A percentile compares a stretch with the other conserved stretches of the same genome.
phyloP scores from a whole-genome alignment of 2,329 filamentous ascomycete genomes.

The Alternaria brassicae region DNA sequence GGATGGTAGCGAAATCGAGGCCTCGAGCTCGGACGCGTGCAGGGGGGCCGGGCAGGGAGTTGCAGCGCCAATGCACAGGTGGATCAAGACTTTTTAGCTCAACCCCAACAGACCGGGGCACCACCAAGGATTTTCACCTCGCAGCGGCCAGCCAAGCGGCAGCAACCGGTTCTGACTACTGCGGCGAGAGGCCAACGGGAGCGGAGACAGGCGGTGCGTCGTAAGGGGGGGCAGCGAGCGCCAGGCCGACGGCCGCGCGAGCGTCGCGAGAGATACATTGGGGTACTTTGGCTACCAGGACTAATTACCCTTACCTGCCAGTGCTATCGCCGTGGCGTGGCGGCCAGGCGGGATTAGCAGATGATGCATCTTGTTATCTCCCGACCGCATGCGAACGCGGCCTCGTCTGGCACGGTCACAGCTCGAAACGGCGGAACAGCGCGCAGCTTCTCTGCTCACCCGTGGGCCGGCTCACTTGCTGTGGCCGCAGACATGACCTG shows the following conservation, averaged over 20 bases:
- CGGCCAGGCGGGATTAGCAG: slow-evolving; percentile 4
- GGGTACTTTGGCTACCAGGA: slow-evolving; percentile 11
- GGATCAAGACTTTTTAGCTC: slow-evolving; percentile 31
- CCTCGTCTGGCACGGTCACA: slow-evolving; percentile 29
- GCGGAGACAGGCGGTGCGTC: slow-evolving; percentile 18
- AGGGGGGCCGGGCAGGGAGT: slow-evolving; percentile 18
- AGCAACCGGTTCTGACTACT: slow-evolving; percentile 33
- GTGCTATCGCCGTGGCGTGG: slow-evolving; percentile 3
- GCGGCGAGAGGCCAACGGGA: slow-evolving; percentile 12
- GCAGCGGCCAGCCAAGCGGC: slow-evolving; percentile 43
- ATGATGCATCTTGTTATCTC: slow-evolving; percentile 22
- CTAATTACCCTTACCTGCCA: background rate
- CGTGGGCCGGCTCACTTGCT: slow-evolving; percentile 11
- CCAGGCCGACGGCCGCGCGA: slow-evolving; percentile 26
- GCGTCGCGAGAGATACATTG: slow-evolving; percentile 20
- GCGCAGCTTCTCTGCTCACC: slow-evolving; percentile 4
- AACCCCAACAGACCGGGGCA: slow-evolving; percentile 44
- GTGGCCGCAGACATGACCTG: slow-evolving; percentile 19
- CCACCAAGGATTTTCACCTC: slow-evolving; percentile 36
- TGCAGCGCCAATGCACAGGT: slow-evolving; percentile 40
- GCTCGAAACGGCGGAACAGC: slow-evolving; percentile 37
- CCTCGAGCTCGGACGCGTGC: slow-evolving; percentile 26
- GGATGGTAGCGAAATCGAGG: slow-evolving; percentile 43
- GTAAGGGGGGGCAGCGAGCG: slow-evolving; percentile 4
- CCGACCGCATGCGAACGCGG: slow-evolving; percentile 29